Conservation (phyloP, 1,284 basidiomycete genomes). For the Dichomitus squalens region DNA sequence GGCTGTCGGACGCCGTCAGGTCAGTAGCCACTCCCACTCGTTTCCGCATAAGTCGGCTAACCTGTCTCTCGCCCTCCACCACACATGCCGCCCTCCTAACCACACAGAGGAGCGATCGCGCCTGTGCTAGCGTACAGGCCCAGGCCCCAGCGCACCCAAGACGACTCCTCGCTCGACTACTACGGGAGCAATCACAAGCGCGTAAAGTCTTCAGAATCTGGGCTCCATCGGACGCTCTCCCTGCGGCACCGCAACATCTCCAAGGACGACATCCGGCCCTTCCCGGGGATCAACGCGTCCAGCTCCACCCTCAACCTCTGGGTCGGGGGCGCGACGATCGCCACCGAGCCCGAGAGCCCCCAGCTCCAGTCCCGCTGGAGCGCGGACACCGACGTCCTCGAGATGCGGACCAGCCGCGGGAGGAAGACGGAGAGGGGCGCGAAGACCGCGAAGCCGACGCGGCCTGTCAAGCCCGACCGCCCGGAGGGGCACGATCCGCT, state of each 20-base stretch:
- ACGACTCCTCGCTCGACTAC: constrained; percentile 17
- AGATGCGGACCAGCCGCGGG: neutral
- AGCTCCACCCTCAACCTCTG: constrained; percentile 1
- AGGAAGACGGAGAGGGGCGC: neutral
- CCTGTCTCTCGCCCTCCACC: neutral
- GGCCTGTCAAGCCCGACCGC: neutral
- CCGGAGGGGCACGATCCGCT: constrained; percentile 13
- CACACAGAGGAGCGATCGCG: neutral
- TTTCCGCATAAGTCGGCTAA: neutral
- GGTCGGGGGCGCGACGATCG: constrained; percentile 1
- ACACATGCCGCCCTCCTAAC: neutral
- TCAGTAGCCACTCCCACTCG: neutral
- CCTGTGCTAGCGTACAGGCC: neutral
- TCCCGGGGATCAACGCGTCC: constrained; percentile 6
- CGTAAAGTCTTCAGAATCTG: neutral
- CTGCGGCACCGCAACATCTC: constrained; percentile 12
- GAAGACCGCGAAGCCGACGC: neutral
- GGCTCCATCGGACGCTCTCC: neutral
- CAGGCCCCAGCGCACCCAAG: neutral
- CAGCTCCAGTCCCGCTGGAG: neutral
- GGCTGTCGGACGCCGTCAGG: neutral
- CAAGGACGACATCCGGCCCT: constrained; percentile 22
- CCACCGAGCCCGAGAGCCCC: too few relatives aligned
- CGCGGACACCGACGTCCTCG: neutral
- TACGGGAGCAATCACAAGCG: constrained; percentile 8